Percentiles rank a stretch among this genome's conserved stretches.
These are phyloP conservation scores for Fraxinus anomala DNA, from an alignment of 257 asterid genomes.

Conservation along the genomic window DNA sequence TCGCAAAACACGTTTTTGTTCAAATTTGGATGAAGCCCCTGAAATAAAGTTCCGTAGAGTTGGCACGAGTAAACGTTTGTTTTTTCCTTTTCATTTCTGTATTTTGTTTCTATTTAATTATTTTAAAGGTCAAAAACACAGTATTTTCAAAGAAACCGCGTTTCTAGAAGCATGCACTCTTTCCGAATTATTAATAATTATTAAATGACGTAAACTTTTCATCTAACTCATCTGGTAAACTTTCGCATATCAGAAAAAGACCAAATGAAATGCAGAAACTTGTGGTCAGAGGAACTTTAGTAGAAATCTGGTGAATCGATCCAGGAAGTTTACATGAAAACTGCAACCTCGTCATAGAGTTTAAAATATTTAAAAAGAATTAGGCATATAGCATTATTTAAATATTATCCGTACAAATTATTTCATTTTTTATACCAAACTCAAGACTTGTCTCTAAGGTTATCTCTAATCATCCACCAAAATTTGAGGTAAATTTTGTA, in stretches of 20 bases:
- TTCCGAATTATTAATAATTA: not conserved
- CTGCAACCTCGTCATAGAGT: not conserved
- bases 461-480: no score
- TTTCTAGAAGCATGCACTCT: not conserved
- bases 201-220: not conserved
- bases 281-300: constrained; percentile 16
- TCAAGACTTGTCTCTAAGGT: no score
- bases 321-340: not conserved
- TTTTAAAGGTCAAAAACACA: not conserved
- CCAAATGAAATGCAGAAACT: constrained; percentile 15
- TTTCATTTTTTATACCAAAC: no score
- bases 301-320: constrained; percentile 30
- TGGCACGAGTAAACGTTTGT: not conserved
- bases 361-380: no score
- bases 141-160: not conserved
- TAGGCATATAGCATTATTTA: no score
- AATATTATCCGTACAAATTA: no score
- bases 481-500: no score
- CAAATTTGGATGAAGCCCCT: constrained; percentile 28
- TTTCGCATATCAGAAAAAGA: not conserved
- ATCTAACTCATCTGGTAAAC: not conserved
- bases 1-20: constrained; percentile 34
- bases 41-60: constrained; percentile 13
- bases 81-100: not conserved
- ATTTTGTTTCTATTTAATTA: not conserved